Evolutionary conservation across 306 rosid species (phyloP), one percentile per base, ranked within the genome.

Genomic region (Lotus japonicus): DNA sequence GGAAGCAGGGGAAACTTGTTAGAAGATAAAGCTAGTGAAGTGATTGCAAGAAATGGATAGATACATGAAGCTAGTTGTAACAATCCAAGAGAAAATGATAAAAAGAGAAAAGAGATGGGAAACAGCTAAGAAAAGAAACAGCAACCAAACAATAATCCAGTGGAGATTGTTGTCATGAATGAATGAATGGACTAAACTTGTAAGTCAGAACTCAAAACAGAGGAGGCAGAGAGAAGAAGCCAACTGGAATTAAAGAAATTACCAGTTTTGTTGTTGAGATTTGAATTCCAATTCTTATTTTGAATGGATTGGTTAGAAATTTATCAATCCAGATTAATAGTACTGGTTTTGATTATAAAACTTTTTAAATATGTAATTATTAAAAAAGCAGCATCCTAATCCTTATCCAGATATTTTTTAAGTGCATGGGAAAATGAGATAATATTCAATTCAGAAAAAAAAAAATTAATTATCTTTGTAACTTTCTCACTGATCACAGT

Each of bases 141-240:
- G 72, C 76, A 73, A 79, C 76, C 75, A 64, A 79, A 78, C 80
- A 79, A 68, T 28, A 79, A 68, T 28, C 74, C 80, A 46, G 73
- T 48, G 66, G 59, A 75, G 76, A 76, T 72, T 66, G 81, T 45
- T 74, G 85, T 79, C 77, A 73, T 39, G 49, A 75, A 75, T 66
- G 79, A 68, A 73, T 39, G 49, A 75, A 75, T 66, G 79, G 73
- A 66, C 73, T 31, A 55, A 75, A 58, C 68, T 75, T 58, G 43
- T 64, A 66, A 75, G 61, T 48, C 38, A 72, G 53, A 49, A 56
- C 36, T 31, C 36, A 31, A 31, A 31, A 31, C 36, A 31, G 36
- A 48, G 66, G 42, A 19, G 66, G 72, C 61, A 41, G 56, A 42
- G 44, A 5, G 43, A 41, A 64, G 61, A 72, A 79, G 46, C 64